Percentiles rank a stretch among this genome's conserved stretches.
Evolutionary conservation across 2,329 filamentous ascomycete species (phyloP).

Genomic region (Cryphonectria radicalis): DNA sequence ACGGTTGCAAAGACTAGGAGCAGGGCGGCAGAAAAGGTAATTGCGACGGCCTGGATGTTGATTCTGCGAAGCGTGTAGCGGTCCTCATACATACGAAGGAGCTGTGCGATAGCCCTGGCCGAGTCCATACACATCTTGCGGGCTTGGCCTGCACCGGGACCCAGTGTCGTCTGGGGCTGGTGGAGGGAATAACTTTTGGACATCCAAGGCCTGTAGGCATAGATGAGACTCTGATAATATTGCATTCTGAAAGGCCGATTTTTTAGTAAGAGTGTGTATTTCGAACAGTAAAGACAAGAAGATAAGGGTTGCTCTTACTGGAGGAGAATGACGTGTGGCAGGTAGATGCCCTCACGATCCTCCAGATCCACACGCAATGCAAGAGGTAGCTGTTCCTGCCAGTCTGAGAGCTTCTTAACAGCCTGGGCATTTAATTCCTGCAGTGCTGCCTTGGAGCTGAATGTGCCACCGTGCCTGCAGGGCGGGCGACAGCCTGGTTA

Average conservation of each 20-base stretch:
- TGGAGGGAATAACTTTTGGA: neutral
- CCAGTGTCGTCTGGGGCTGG: neutral
- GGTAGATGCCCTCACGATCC: neutral
- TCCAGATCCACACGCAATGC: neutral
- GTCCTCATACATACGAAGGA: slow-evolving; percentile 23
- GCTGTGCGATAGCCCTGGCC: slow-evolving; percentile 41
- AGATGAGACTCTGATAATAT: neutral
- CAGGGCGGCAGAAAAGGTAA: slow-evolving; percentile 30
- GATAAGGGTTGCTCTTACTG: neutral
- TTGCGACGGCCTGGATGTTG: slow-evolving; percentile 30
- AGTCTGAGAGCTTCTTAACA: neutral
- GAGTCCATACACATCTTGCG: slow-evolving; percentile 47
- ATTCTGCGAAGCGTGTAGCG: slow-evolving; percentile 28
- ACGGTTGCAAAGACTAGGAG: slow-evolving; percentile 30
- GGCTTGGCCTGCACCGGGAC: slow-evolving; percentile 39
- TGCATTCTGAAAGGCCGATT: neutral
- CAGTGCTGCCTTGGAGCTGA: too few species aligned
- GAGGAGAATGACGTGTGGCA: neutral
- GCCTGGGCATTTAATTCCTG: neutral
- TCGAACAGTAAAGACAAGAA: too few species aligned
- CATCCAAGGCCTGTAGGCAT: neutral
- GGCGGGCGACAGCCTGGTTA: too few species aligned
- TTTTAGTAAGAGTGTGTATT: too few species aligned
- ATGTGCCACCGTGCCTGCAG: too few species aligned
- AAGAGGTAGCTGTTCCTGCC: neutral